These are phyloP conservation scores for Phytophthora pluvialis DNA, from an alignment of 352 stramenopile species.

Conservation along the genomic window DNA sequence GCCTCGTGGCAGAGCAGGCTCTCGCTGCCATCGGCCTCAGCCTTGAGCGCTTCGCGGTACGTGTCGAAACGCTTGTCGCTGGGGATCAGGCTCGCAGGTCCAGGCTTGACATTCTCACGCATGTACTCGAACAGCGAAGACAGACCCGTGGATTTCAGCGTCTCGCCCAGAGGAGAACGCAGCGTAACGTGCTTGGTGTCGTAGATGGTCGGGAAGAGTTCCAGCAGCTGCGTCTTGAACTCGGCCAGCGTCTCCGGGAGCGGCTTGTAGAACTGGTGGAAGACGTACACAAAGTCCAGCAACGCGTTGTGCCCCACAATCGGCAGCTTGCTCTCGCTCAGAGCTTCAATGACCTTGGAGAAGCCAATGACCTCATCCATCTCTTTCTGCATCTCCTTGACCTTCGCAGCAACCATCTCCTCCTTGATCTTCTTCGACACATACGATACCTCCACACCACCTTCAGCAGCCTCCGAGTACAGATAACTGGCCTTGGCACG, in stretches of 20 bases:
- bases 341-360: conserved; percentile 74
- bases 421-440: conserved; percentile 71
- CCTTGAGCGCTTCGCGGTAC: conserved; percentile 67
- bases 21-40: conserved; percentile 50
- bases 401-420: conserved; percentile 57
- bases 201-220: conserved; percentile 79
- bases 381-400: conserved; percentile 61
- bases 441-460: conserved; percentile 64
- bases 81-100: conserved; percentile 60
- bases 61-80: conserved; percentile 61
- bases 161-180: conserved; percentile 54
- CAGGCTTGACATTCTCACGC: conserved; percentile 65
- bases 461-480: conserved; percentile 57
- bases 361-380: conserved; percentile 80
- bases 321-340: conserved; percentile 79
- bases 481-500: conserved; percentile 62
- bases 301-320: conserved; percentile 85
- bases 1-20: conserved; percentile 82
- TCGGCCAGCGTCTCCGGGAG: conserved; percentile 71
- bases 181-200: conserved; percentile 82
- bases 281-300: conserved; percentile 86
- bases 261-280: conserved; percentile 84
- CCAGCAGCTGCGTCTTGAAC: conserved; percentile 73
- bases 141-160: conserved; percentile 68
- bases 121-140: conserved; percentile 82